These are phyloP conservation scores for Talaromyces wortmannii DNA, from an alignment of 495 filamentous ascomycete genomes.

Conservation along the genomic window DNA sequence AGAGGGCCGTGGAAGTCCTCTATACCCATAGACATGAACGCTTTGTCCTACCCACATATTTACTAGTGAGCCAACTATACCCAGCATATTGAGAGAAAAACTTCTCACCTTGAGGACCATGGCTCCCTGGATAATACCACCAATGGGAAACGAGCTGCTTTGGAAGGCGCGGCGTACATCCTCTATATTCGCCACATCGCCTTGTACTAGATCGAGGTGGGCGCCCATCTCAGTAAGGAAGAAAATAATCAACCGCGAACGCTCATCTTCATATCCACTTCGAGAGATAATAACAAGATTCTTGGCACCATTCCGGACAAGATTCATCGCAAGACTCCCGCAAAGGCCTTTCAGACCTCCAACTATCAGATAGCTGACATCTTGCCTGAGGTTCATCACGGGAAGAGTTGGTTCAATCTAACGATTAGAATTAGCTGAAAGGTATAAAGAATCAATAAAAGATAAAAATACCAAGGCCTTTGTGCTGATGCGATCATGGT, in stretches of 20 bases:
- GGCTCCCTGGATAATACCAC: slow-evolving; percentile 8
- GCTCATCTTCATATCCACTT: not conserved
- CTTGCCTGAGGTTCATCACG: slow-evolving; percentile 3
- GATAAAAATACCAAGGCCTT: not conserved
- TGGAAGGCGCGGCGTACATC: slow-evolving; percentile 23
- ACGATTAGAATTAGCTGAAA: no score
- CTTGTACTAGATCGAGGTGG: not conserved
- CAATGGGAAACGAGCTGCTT: not conserved
- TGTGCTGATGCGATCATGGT: slow-evolving; percentile 5
- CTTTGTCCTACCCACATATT: slow-evolving; percentile 10
- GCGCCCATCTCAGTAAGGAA: slow-evolving; percentile 2
- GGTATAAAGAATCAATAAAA: not conserved
- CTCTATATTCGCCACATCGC: slow-evolving; percentile 2
- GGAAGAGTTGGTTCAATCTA: not conserved
- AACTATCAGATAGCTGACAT: slow-evolving; percentile 41
- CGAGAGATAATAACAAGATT: slow-evolving; percentile 48
- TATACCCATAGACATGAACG: slow-evolving; percentile 11
- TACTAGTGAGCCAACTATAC: not conserved
- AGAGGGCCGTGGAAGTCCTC: slow-evolving; percentile 7
- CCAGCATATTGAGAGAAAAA: not conserved
- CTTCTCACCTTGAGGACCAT: slow-evolving; percentile 5
- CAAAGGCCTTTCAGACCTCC: slow-evolving; percentile 52
- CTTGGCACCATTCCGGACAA: slow-evolving; percentile 45
- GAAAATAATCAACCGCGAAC: slow-evolving; percentile 1
- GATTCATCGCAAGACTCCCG: slow-evolving; percentile 42